A percentile compares a stretch with the other conserved stretches of the same genome.
Evolutionary conservation across 1,139 yeast species (phyloP).

Genomic region (Pichia sp.): DNA sequence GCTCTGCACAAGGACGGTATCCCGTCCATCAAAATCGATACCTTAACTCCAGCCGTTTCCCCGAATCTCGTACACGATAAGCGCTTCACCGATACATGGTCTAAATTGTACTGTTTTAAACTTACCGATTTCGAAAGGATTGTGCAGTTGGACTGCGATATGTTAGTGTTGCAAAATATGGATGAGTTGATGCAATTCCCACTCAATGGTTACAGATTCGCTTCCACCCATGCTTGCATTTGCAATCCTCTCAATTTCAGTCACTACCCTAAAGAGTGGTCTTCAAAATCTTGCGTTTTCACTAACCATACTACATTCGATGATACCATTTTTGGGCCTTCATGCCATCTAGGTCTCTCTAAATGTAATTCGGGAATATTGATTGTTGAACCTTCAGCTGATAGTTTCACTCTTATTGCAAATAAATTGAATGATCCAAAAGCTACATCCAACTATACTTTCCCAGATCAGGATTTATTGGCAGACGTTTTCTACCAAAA

Average conservation of each 20-base stretch:
- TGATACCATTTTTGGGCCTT: constrained; percentile 33
- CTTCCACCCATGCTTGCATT: constrained; percentile 54
- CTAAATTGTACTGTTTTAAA: constrained; percentile 46
- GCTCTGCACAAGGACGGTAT: constrained; percentile 35
- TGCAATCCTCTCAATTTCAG: constrained; percentile 45
- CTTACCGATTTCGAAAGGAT: constrained; percentile 41
- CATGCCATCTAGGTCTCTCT: constrained; percentile 33
- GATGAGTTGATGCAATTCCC: constrained; percentile 46
- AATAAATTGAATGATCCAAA: constrained; percentile 31
- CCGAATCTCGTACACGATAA: constrained; percentile 40
- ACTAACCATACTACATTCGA: constrained; percentile 10
- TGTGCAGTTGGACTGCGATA: constrained; percentile 49
- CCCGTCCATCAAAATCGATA: constrained; percentile 34
- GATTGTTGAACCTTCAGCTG: constrained; percentile 37
- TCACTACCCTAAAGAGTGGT: constrained; percentile 50
- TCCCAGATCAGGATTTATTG: constrained; percentile 51
- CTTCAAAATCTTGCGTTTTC: constrained; percentile 39
- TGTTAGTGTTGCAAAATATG: constrained; percentile 46
- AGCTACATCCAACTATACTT: constrained; percentile 35
- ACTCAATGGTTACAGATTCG: constrained; percentile 34
- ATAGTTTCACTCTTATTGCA: constrained; percentile 33
- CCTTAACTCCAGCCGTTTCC: constrained; percentile 35
- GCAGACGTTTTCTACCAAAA: constrained; percentile 41
- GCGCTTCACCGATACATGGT: constrained; percentile 52
- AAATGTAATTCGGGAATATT: constrained; percentile 50